Conservation (phyloP, 768 basidiomycete species). For the Flagelloscypha sp. region DNA sequence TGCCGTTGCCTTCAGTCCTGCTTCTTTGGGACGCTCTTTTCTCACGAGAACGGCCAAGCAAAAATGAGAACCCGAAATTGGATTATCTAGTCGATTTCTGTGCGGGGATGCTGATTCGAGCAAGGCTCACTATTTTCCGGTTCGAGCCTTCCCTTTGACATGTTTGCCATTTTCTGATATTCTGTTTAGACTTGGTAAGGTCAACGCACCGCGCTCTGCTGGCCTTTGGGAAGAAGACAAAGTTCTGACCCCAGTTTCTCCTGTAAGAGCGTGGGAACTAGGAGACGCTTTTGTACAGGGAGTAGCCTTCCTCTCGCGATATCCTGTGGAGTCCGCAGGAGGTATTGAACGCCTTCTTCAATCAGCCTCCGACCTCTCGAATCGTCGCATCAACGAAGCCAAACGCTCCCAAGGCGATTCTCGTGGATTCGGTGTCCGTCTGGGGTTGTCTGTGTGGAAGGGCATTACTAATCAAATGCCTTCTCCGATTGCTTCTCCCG, state of each 20-base stretch:
- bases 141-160: conserved; percentile 19
- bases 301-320: conserved; percentile 53
- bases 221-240: conserved; percentile 50
- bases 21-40: conserved; percentile 69
- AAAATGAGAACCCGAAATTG: conserved; percentile 52
- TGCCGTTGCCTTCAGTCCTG: conserved; percentile 54
- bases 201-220: conserved; percentile 28
- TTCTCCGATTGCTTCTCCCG: conserved; percentile 27
- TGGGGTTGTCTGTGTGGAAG: conserved; percentile 58
- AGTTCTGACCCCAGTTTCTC: conserved; percentile 28
- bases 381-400: conserved; percentile 36
- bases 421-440: conserved; percentile 44
- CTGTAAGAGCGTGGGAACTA: conserved; percentile 40
- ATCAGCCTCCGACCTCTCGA: conserved; percentile 52
- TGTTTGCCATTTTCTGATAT: conserved; percentile 1
- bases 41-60: conserved; percentile 40
- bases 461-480: conserved; percentile 50
- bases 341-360: conserved; percentile 68
- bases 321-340: conserved; percentile 57
- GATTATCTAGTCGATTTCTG: conserved; percentile 67
- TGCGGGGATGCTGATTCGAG: conserved; percentile 56
- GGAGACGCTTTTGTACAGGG: conserved; percentile 63
- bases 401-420: conserved; percentile 23
- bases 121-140: conserved; percentile 47
- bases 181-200: conserved; percentile 43